Evolutionary conservation across 768 basidiomycete species (phyloP).

Genomic region (Lactarius pseudohatsudake): DNA sequence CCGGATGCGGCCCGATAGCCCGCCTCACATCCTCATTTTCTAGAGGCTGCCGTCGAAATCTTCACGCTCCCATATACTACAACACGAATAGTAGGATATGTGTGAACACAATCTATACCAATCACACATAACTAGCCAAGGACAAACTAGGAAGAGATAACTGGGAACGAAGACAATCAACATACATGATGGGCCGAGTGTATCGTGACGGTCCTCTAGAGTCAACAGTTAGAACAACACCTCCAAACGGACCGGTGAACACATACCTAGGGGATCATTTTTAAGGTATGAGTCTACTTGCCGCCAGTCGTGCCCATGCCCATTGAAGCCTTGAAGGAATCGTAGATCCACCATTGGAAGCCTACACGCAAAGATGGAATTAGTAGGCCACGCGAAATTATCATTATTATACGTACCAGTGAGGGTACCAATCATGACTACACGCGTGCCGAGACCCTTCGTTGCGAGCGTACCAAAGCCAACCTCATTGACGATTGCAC

Average conservation of each 20-base stretch:
- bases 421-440: conserved; percentile 66
- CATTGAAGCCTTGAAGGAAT: conserved; percentile 80
- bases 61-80: not conserved
- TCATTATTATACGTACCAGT: conserved; percentile 31
- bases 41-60: too few relatives aligned
- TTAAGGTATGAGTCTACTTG: conserved; percentile 51
- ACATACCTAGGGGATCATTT: conserved; percentile 7
- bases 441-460: conserved; percentile 85
- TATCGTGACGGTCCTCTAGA: conserved; percentile 17
- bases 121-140: conserved; percentile 23
- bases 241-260: not conserved
- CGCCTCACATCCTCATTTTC: not conserved
- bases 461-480: conserved; percentile 65
- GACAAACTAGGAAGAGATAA: conserved; percentile 21
- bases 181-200: conserved; percentile 8
- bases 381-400: too few relatives aligned
- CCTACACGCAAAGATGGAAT: conserved; percentile 50
- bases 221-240: not conserved
- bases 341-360: conserved; percentile 96
- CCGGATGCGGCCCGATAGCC: not conserved
- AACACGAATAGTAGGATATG: not conserved
- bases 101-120: conserved; percentile 18
- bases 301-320: conserved; percentile 88
- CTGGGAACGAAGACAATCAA: conserved; percentile 8
- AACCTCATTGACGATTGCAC: conserved; percentile 68